A percentile compares a stretch with the other conserved stretches of the same genome.
Evolutionary conservation across 2,329 filamentous ascomycete genomes (phyloP).

Genomic region (Orbilia brochopaga): DNA sequence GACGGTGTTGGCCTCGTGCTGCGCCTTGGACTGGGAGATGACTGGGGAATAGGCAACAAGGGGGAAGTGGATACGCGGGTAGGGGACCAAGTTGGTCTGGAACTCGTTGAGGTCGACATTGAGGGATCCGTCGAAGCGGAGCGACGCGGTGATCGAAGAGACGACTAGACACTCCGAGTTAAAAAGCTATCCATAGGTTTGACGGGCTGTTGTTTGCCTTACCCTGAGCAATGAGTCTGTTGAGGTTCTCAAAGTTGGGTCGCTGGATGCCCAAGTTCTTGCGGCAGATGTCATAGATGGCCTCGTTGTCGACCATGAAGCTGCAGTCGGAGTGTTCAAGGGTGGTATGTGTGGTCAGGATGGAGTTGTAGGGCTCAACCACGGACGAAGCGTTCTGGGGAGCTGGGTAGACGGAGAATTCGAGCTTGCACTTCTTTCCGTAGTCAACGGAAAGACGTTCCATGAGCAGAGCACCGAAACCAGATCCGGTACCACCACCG

Average conservation of each 20-base stretch:
- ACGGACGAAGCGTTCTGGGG: conserved; percentile 96
- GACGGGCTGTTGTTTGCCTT: background rate
- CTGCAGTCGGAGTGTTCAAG: conserved; percentile 99
- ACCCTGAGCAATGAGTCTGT: conserved; percentile 97
- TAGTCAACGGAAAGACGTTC: conserved; percentile 99
- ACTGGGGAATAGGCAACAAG: conserved; percentile 95
- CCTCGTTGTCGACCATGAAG: conserved; percentile 99
- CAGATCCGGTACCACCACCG: conserved; percentile 97
- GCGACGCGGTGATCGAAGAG: conserved; percentile 96
- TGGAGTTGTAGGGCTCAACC: conserved; percentile 99
- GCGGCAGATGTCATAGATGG: conserved; percentile 99
- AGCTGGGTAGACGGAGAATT: conserved; percentile 99
- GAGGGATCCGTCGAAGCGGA: conserved; percentile 96
- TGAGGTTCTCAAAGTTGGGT: conserved; percentile 97
- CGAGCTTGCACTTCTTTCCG: conserved; percentile 99
- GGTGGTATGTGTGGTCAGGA: conserved; percentile 97
- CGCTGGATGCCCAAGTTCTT: conserved; percentile 96
- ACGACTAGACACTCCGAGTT: conserved; percentile 68
- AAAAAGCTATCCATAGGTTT: background rate
- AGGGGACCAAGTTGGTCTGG: conserved; percentile 99
- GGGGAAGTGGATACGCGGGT: conserved; percentile 99
- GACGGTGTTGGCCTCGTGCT: conserved; percentile 97
- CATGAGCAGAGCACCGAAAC: conserved; percentile 97
- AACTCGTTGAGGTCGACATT: conserved; percentile 99
- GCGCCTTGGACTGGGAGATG: conserved; percentile 91